Evolutionary conservation across 495 filamentous ascomycete genomes (phyloP).

Genomic region (Penicillium roqueforti): DNA sequence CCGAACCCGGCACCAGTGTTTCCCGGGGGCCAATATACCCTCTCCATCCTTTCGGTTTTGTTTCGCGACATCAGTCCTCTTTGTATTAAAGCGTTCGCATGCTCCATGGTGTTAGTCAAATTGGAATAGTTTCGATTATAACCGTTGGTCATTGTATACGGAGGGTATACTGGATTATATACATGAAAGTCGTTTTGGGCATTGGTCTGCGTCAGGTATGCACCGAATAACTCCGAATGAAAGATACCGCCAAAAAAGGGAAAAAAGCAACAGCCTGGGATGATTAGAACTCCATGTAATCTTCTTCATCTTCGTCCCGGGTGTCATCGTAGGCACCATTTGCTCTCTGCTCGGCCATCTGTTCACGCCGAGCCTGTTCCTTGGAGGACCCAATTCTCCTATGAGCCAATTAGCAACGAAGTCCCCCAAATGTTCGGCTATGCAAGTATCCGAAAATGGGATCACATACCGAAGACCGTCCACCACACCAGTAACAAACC

Average conservation of each 20-base stretch:
- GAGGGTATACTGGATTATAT: constrained; percentile 41
- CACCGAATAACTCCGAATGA: constrained; percentile 26
- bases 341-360: constrained; percentile 42
- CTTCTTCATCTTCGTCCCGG: constrained; percentile 44
- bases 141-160: constrained; percentile 13
- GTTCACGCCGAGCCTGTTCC: constrained; percentile 46
- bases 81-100: constrained; percentile 38
- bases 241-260: constrained; percentile 13
- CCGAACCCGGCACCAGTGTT: neutral
- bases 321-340: constrained; percentile 38
- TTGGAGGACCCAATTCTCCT: constrained; percentile 47
- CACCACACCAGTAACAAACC: constrained; percentile 78
- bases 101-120: constrained; percentile 38
- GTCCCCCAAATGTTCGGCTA: neutral
- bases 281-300: constrained; percentile 46
- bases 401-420: constrained; percentile 4
- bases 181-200: constrained; percentile 26
- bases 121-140: constrained; percentile 28
- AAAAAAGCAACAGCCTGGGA: neutral
- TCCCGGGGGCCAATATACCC: constrained; percentile 4
- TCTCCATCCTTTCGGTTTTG: constrained; percentile 3
- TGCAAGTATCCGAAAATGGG: neutral
- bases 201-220: constrained; percentile 21
- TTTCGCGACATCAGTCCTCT: constrained; percentile 12
- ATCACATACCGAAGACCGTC: constrained; percentile 66